phyloP scores from a whole-genome alignment of 1,139 yeast species.

The Candida tunisiensis region DNA sequence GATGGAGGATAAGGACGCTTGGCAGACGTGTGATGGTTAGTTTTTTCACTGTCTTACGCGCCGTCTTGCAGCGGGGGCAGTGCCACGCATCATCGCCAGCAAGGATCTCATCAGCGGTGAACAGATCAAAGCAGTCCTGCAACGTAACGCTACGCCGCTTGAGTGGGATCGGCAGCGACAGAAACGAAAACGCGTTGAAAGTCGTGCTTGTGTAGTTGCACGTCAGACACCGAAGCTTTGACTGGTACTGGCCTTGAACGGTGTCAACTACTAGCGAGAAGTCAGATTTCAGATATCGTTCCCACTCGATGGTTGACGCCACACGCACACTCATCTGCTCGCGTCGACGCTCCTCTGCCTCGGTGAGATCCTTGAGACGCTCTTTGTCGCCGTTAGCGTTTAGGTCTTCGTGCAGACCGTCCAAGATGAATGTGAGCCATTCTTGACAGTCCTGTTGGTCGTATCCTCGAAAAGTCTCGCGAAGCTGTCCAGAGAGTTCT shows the following conservation, averaged over 20 bases:
- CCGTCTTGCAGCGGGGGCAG: conserved; percentile 65
- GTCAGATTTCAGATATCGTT: conserved; percentile 68
- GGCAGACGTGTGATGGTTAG: conserved; percentile 61
- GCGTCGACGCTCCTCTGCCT: conserved; percentile 57
- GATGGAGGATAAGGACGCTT: conserved; percentile 50
- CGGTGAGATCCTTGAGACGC: conserved; percentile 41
- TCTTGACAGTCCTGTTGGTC: conserved; percentile 95
- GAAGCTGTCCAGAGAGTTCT: conserved; percentile 45
- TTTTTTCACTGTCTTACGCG: conserved; percentile 50
- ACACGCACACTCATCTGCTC: conserved; percentile 64
- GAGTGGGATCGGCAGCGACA: conserved; percentile 57
- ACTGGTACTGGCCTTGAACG: conserved; percentile 82
- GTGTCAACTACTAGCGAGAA: conserved; percentile 73
- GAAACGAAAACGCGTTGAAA: conserved; percentile 62
- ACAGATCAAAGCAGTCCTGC: conserved; percentile 52
- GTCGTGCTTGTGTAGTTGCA: conserved; percentile 79
- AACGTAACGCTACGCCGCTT: conserved; percentile 23
- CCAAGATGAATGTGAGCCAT: conserved; percentile 68
- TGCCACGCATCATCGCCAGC: conserved; percentile 82
- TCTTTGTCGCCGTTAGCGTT: conserved; percentile 47
- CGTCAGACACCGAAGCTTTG: conserved; percentile 57
- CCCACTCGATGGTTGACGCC: conserved; percentile 94
- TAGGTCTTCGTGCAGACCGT: conserved; percentile 78
- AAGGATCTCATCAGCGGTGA: conserved; percentile 47
- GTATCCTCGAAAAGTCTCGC: conserved; percentile 53